Evolutionary conservation across 2,329 filamentous ascomycete species (phyloP).

Genomic region (Epichloe bromicola): DNA sequence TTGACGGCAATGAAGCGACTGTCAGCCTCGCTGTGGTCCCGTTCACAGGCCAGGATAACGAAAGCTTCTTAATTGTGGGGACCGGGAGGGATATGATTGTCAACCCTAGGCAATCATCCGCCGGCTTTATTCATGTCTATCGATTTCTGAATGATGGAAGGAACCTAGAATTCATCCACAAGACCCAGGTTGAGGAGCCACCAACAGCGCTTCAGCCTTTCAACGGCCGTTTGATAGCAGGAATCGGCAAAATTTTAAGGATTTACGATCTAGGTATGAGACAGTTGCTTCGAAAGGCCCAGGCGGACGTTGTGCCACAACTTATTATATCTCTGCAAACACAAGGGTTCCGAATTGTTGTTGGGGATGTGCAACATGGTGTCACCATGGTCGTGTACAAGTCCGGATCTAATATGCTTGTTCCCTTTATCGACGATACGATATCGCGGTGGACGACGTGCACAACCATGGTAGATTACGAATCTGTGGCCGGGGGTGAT

Average conservation of each 20-base stretch:
- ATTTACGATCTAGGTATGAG: slow-evolving; percentile 90
- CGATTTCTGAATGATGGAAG: slow-evolving; percentile 77
- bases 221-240: slow-evolving; percentile 79
- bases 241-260: slow-evolving; percentile 67
- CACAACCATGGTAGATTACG: slow-evolving; percentile 91
- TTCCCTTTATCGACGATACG: slow-evolving; percentile 85
- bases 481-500: slow-evolving; percentile 86
- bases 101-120: slow-evolving; percentile 59
- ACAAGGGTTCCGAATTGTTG: slow-evolving; percentile 80
- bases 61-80: slow-evolving; percentile 80
- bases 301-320: slow-evolving; percentile 64
- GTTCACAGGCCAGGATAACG: slow-evolving; percentile 78
- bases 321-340: slow-evolving; percentile 78
- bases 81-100: slow-evolving; percentile 82
- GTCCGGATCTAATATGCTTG: slow-evolving; percentile 75
- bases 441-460: slow-evolving; percentile 84
- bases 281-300: slow-evolving; percentile 81
- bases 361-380: slow-evolving; percentile 84
- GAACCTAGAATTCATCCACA: slow-evolving; percentile 91
- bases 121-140: slow-evolving; percentile 86
- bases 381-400: slow-evolving; percentile 92
- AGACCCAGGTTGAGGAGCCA: slow-evolving; percentile 81
- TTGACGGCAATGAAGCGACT: slow-evolving; percentile 83
- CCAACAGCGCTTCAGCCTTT: slow-evolving; percentile 81
- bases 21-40: slow-evolving; percentile 73